These are phyloP conservation scores for Trichosanthes truncata DNA, from an alignment of 306 rosid genomes.

Conservation along the genomic window DNA sequence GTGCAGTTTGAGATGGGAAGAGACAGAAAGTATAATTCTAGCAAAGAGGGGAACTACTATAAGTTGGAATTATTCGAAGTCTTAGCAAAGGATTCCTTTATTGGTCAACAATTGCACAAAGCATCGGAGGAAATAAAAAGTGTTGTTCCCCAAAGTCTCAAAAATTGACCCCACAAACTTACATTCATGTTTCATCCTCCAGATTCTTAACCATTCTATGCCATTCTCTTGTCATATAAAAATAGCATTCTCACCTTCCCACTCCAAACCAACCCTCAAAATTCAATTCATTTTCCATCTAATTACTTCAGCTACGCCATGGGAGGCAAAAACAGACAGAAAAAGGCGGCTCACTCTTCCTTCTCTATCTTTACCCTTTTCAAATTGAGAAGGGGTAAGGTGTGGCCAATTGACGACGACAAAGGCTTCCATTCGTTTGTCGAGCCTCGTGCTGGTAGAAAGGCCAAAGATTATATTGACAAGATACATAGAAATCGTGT, in stretches of 20 bases:
- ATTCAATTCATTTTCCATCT: background rate
- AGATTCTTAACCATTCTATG: background rate
- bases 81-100: background rate
- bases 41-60: background rate
- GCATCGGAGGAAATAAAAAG: background rate
- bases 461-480: background rate
- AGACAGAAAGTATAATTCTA: too few relatives aligned
- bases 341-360: background rate
- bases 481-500: background rate
- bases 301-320: background rate
- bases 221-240: background rate
- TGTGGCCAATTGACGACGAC: constrained; percentile 32
- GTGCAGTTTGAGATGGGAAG: background rate
- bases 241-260: background rate
- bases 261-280: background rate
- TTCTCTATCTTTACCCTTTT: constrained; percentile 49
- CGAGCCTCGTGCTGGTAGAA: background rate
- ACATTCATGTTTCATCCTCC: background rate
- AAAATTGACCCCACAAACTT: background rate
- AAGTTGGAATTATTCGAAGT: background rate
- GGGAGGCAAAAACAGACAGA: background rate
- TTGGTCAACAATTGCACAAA: background rate
- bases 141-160: background rate
- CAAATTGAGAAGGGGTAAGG: constrained; percentile 30
- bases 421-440: background rate